Evolutionary conservation across 2,329 filamentous ascomycete genomes (phyloP), one percentile per base, ranked within the genome.

Genomic region (Stagonosporopsis tanaceti): DNA sequence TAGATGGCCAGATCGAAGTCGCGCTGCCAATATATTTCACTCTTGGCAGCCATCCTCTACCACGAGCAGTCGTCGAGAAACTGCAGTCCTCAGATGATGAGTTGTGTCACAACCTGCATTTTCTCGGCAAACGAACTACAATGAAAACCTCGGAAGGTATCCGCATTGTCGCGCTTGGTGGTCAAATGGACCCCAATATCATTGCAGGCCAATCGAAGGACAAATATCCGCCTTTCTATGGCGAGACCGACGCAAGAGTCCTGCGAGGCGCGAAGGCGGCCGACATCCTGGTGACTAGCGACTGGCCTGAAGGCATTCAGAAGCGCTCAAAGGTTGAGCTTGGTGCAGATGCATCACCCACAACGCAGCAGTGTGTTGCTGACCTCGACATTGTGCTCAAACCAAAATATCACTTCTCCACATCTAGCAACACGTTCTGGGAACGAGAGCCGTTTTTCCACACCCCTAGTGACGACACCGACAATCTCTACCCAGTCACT

Each of bases 401-500:
- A 74, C 95, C 95, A n/a, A 88, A 91, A 27, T 99, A 99, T 71
- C 93, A 98, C 75, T 88, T 98, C 69, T 87, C 91, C 1, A 82
- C 85, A 3, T 91, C 91, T 0, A 83, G 86, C 1, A 78, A 82
- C 6, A 88, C 88, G 67, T 94, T 91, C 77, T 98, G 89, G 74
- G 94, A 99, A 78, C 88, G 95, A 53, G 95, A 98, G 76, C 92
- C 94, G 0, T 99, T 97, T 79, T 88, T 95, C 70, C 89, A 96
- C 72, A 63, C 78, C 22, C 81, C 84, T 4, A 80, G 78, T 32
- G 82, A 75, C 22, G 74, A 75, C 17, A 72, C 83, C 37, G 77
- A 79, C 9, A 82, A 88, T 54, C 77, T 81, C 22, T 83, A 84
- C 62, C 79, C 82, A 1, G 77, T 96, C 9, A 98, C 95, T 1